Conservation (phyloP, 495 filamentous ascomycete species). For the Annulohypoxylon maeteangense region DNA sequence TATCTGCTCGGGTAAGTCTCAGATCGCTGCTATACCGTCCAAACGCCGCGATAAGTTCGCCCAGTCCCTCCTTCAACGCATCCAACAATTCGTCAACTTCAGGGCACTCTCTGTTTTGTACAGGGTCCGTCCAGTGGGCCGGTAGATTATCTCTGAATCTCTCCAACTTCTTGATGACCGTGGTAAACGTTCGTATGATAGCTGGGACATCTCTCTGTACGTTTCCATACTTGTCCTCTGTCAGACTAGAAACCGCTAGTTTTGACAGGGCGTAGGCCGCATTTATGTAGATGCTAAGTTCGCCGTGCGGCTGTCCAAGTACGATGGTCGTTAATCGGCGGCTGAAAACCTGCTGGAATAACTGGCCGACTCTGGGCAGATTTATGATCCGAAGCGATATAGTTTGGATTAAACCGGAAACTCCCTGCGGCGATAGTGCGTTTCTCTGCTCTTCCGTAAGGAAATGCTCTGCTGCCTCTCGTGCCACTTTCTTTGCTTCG, state of each 20-base stretch:
- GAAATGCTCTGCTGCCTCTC: constrained; percentile 52
- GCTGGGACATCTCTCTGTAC: constrained; percentile 80
- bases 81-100: constrained; percentile 72
- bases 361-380: constrained; percentile 67
- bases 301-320: constrained; percentile 73
- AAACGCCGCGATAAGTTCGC: constrained; percentile 72
- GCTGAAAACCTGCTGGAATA: constrained; percentile 76
- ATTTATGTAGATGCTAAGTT: constrained; percentile 71
- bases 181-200: constrained; percentile 76
- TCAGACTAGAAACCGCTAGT: constrained; percentile 75
- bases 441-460: constrained; percentile 59
- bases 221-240: constrained; percentile 87
- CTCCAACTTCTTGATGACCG: constrained; percentile 74
- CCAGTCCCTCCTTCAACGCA: constrained; percentile 68
- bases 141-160: constrained; percentile 68
- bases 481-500: constrained; percentile 50
- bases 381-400: constrained; percentile 52
- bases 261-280: constrained; percentile 74
- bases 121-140: constrained; percentile 85
- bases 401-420: constrained; percentile 51
- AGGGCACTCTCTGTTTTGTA: constrained; percentile 55
- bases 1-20: constrained; percentile 70
- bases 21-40: constrained; percentile 74
- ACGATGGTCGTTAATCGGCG: constrained; percentile 70
- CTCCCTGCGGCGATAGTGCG: constrained; percentile 52